Percentiles rank a stretch among this genome's conserved stretches.
Conservation (phyloP, 805 yeast genomes). For the Saccharomyces paradoxus region DNA sequence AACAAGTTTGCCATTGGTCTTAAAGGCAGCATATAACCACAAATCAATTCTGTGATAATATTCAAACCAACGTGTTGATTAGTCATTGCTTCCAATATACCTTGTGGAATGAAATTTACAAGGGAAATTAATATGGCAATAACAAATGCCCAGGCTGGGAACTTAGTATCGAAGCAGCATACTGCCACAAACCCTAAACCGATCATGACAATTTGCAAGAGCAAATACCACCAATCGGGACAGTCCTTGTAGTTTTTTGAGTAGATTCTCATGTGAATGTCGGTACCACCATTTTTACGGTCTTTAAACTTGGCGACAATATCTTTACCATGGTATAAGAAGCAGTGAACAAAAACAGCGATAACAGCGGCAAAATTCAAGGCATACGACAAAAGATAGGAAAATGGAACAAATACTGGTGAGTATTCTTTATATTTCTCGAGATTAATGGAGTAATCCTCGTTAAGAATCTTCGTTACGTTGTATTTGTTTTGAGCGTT, state of each 20-base stretch:
- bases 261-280: slow-evolving; percentile 40
- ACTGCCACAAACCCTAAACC: slow-evolving; percentile 29
- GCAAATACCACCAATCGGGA: slow-evolving; percentile 65
- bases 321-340: slow-evolving; percentile 49
- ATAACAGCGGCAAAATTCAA: slow-evolving; percentile 55
- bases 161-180: slow-evolving; percentile 39
- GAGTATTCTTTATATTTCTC: slow-evolving; percentile 45
- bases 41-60: slow-evolving; percentile 50
- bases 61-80: slow-evolving; percentile 49
- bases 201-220: slow-evolving; percentile 20
- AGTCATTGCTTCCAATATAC: slow-evolving; percentile 50
- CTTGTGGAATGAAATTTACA: slow-evolving; percentile 49
- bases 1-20: slow-evolving; percentile 48
- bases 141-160: slow-evolving; percentile 60
- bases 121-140: slow-evolving; percentile 46
- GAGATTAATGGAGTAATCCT: slow-evolving; percentile 36
- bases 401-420: slow-evolving; percentile 51
- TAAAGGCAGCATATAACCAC: slow-evolving; percentile 53
- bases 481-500: slow-evolving; percentile 39
- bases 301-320: slow-evolving; percentile 38
- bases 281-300: slow-evolving; percentile 37
- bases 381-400: slow-evolving; percentile 49
- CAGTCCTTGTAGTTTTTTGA: slow-evolving; percentile 55
- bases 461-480: slow-evolving; percentile 39
- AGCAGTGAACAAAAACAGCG: slow-evolving; percentile 51